A percentile compares a stretch with the other conserved stretches of the same genome.
These are phyloP conservation scores for Dorcoceras hygrometricum DNA, from an alignment of 257 asterid genomes.

Conservation along the genomic window DNA sequence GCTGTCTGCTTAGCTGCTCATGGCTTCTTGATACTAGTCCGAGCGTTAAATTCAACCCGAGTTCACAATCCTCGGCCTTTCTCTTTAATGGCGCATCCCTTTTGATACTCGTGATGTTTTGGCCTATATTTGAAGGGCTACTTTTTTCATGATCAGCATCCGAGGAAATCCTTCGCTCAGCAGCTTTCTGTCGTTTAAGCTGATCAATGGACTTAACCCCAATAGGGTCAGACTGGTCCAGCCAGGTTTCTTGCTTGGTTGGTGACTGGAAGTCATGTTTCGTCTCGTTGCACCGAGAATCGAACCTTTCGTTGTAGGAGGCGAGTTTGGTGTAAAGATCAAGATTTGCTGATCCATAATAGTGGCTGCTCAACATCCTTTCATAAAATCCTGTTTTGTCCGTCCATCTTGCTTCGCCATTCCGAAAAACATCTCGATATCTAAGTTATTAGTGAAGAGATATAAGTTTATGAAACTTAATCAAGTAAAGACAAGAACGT, in stretches of 20 bases:
- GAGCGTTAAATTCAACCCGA: slow-evolving; percentile 34
- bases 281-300: not conserved
- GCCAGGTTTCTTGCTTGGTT: slow-evolving; percentile 7
- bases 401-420: slow-evolving; percentile 26
- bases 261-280: too few relatives aligned
- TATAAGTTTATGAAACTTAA: too few relatives aligned
- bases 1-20: not conserved
- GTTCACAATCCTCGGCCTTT: slow-evolving; percentile 16
- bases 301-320: slow-evolving; percentile 3
- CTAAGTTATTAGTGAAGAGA: too few relatives aligned
- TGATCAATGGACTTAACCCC: slow-evolving; percentile 2
- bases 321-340: slow-evolving; percentile 1
- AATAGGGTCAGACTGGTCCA: not conserved
- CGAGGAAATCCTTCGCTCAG: not conserved
- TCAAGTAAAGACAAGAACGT: not conserved
- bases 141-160: not conserved
- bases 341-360: slow-evolving; percentile 10
- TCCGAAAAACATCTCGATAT: slow-evolving; percentile 28
- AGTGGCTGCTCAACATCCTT: slow-evolving; percentile 4
- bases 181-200: not conserved
- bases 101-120: not conserved
- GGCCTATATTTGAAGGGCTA: not conserved
- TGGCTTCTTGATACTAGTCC: slow-evolving; percentile 2
- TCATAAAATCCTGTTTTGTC: slow-evolving; percentile 22
- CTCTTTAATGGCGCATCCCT: slow-evolving; percentile 28